Conservation (phyloP, 352 stramenopile genomes). For the Pythium vanterpoolii region DNA sequence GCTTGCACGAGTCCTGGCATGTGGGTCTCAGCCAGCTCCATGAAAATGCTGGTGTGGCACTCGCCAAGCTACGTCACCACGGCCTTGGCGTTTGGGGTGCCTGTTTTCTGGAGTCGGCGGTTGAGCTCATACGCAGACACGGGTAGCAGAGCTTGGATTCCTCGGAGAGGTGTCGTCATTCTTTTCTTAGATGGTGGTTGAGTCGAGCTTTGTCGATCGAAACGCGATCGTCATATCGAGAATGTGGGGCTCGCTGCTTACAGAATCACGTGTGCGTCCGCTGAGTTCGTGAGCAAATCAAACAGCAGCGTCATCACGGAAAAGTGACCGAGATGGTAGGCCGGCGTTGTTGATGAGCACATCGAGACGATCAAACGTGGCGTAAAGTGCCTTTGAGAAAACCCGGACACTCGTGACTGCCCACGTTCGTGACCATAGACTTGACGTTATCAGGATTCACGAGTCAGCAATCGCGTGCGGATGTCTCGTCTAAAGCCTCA, state of each 20-base stretch:
- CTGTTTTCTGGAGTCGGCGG: slow-evolving; percentile 14
- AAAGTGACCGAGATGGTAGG: slow-evolving; percentile 72
- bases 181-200: slow-evolving; percentile 4
- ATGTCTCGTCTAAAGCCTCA: too few species aligned
- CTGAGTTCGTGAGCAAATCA: slow-evolving; percentile 26
- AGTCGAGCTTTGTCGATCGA: too few species aligned
- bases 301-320: slow-evolving; percentile 50
- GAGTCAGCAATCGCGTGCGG: too few species aligned
- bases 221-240: neutral
- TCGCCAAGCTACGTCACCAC: slow-evolving; percentile 26
- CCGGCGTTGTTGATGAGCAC: slow-evolving; percentile 78
- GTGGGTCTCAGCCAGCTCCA: slow-evolving; percentile 23
- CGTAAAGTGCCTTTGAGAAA: slow-evolving; percentile 38
- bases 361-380: slow-evolving; percentile 40
- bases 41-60: slow-evolving; percentile 11
- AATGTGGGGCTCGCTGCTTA: slow-evolving; percentile 33
- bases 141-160: slow-evolving; percentile 28
- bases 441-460: slow-evolving; percentile 24
- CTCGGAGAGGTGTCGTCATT: slow-evolving; percentile 10
- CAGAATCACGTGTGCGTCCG: slow-evolving; percentile 32
- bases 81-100: slow-evolving; percentile 20
- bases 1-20: too few species aligned
- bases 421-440: slow-evolving; percentile 44
- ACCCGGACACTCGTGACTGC: slow-evolving; percentile 36
- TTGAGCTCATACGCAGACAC: slow-evolving; percentile 22